Evolutionary conservation across 306 rosid species (phyloP).

Genomic region (Cicer judaicum): DNA sequence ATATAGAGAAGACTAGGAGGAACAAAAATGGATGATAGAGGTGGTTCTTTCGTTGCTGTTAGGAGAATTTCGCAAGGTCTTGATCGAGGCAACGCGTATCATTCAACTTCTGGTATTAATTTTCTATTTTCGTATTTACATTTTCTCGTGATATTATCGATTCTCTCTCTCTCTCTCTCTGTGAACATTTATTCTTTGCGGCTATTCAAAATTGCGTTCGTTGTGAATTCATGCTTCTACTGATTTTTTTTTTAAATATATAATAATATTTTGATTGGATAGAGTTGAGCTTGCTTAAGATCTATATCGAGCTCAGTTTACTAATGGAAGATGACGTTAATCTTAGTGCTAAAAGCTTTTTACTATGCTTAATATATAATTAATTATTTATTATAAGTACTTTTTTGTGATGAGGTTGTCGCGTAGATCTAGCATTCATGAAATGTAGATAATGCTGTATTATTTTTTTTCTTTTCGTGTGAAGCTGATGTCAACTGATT

Average conservation of each 20-base stretch:
- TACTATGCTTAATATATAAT: slow-evolving; percentile 8
- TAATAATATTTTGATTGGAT: slow-evolving; percentile 2
- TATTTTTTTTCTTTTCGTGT: slow-evolving; percentile 1
- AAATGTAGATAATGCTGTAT: slow-evolving; percentile 28
- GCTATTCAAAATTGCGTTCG: slow-evolving; percentile 66
- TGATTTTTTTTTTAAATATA: not conserved
- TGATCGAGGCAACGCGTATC: slow-evolving; percentile 84
- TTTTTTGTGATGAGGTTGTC: slow-evolving; percentile 21
- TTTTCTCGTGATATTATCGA: slow-evolving; percentile 25
- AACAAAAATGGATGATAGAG: slow-evolving; percentile 80
- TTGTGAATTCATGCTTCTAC: slow-evolving; percentile 44
- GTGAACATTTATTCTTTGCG: slow-evolving; percentile 42
- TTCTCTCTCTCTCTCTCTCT: slow-evolving; percentile 22
- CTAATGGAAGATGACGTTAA: slow-evolving; percentile 13
- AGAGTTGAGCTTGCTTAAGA: slow-evolving; percentile 36
- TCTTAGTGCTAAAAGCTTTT: slow-evolving; percentile 30
- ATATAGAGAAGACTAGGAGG: slow-evolving; percentile 1
- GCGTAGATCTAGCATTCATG: slow-evolving; percentile 49
- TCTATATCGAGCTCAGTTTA: slow-evolving; percentile 38
- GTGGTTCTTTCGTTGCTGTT: slow-evolving; percentile 96
- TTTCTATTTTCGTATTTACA: slow-evolving; percentile 8
- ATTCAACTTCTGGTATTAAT: slow-evolving; percentile 72
- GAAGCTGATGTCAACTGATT: slow-evolving; percentile 36
- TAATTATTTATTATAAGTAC: not conserved
- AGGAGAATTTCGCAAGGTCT: slow-evolving; percentile 94